Conservation (phyloP, 208 protist genomes). For the Zelonia costaricensis region DNA sequence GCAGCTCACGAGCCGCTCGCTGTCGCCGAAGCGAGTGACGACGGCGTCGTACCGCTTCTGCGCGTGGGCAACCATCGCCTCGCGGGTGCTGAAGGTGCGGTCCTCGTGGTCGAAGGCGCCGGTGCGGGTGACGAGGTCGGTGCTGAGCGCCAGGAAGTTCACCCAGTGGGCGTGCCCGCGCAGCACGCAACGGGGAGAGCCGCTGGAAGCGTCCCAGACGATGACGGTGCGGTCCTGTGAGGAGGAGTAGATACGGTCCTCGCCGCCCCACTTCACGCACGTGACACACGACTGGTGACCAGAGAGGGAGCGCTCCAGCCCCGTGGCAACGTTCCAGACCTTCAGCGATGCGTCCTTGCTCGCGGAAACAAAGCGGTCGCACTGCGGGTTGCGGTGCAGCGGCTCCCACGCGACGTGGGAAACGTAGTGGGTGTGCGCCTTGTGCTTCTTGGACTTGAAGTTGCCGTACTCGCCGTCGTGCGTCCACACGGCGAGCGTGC, state of each 20-base stretch:
- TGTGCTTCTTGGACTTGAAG: constrained; percentile 82
- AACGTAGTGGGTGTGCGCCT: constrained; percentile 96
- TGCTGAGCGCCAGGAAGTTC: constrained; percentile 98
- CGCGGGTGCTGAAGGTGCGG: constrained; percentile 45
- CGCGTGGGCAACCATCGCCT: constrained; percentile 66
- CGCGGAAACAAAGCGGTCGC: constrained; percentile 88
- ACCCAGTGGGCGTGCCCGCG: constrained; percentile 99
- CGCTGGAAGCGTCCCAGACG: constrained; percentile 92
- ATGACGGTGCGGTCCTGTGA: constrained; percentile 98
- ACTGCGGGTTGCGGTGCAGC: constrained; percentile 86
- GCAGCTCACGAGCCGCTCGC: constrained; percentile 94
- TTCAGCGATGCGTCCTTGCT: constrained; percentile 95
- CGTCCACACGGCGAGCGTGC: constrained; percentile 93
- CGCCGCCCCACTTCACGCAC: constrained; percentile 97
- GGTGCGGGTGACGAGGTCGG: constrained; percentile 96
- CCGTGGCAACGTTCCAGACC: constrained; percentile 80
- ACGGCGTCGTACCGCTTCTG: constrained; percentile 84
- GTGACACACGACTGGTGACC: constrained; percentile 97
- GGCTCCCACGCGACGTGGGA: constrained; percentile 97
- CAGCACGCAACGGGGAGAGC: constrained; percentile 74
- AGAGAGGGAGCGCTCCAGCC: constrained; percentile 87
- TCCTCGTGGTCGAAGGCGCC: constrained; percentile 96
- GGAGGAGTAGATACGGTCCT: constrained; percentile 94
- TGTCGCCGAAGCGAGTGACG: constrained; percentile 53
- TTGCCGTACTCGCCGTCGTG: constrained; percentile 71